Evolutionary conservation across 2,329 filamentous ascomycete species (phyloP).

Genomic region (Ascochyta fabae): DNA sequence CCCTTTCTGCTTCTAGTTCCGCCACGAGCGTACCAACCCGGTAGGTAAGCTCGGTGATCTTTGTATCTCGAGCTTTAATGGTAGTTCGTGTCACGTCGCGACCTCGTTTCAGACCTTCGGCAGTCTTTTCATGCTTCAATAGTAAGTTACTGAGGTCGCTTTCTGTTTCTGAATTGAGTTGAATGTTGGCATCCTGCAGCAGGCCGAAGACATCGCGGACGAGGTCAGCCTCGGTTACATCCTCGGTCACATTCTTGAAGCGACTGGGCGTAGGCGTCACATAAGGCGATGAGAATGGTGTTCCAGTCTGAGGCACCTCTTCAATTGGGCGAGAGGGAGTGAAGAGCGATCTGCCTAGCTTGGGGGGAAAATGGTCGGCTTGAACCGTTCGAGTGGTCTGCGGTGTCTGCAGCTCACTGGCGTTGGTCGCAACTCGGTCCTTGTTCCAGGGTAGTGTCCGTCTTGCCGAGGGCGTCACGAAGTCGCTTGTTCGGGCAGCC

Average conservation of each 20-base stretch:
- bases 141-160: slow-evolving; percentile 31
- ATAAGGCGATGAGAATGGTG: slow-evolving; percentile 27
- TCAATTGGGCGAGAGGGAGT: slow-evolving; percentile 26
- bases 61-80: slow-evolving; percentile 68
- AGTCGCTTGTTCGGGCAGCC: slow-evolving; percentile 44
- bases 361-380: slow-evolving; percentile 24
- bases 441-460: slow-evolving; percentile 50
- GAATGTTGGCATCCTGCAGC: slow-evolving; percentile 55
- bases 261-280: slow-evolving; percentile 46
- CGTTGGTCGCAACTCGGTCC: slow-evolving; percentile 16
- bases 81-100: slow-evolving; percentile 70
- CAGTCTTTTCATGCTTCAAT: slow-evolving; percentile 61
- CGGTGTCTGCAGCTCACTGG: slow-evolving; percentile 36
- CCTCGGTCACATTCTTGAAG: slow-evolving; percentile 30
- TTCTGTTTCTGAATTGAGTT: slow-evolving; percentile 28
- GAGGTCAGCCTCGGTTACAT: slow-evolving; percentile 25
- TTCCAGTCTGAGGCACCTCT: slow-evolving; percentile 17
- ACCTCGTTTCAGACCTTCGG: slow-evolving; percentile 67
- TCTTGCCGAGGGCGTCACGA: slow-evolving; percentile 45
- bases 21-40: slow-evolving; percentile 65
- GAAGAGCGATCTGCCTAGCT: slow-evolving; percentile 12
- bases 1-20: slow-evolving; percentile 61
- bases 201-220: slow-evolving; percentile 57
- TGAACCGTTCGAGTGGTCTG: slow-evolving; percentile 25
- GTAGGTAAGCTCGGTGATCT: slow-evolving; percentile 70